Evolutionary conservation across 2,329 filamentous ascomycete species (phyloP).

Genomic region (Arthrobotrys pseudoclavata): DNA sequence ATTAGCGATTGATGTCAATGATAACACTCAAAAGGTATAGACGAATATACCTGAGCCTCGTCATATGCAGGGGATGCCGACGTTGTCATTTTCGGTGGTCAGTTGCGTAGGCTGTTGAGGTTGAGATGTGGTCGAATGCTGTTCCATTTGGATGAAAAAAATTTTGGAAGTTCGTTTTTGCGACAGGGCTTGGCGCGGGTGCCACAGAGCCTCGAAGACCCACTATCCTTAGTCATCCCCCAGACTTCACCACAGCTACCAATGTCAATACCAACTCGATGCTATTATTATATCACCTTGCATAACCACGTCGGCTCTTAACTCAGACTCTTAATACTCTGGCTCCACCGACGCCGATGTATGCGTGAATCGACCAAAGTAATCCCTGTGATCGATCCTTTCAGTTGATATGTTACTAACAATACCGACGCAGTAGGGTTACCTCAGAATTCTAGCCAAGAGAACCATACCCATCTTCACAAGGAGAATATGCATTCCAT

Average conservation of each 20-base stretch:
- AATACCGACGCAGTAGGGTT: constrained; percentile 16
- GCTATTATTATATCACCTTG: neutral
- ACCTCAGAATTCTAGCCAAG: constrained; percentile 11
- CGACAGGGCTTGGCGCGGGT: constrained; percentile 54
- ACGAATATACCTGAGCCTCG: constrained; percentile 44
- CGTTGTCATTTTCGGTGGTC: constrained; percentile 47
- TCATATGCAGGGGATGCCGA: constrained; percentile 36
- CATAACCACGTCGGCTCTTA: neutral
- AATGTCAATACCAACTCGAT: neutral
- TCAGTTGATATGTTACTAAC: neutral
- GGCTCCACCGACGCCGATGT: neutral
- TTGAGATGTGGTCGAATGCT: constrained; percentile 4
- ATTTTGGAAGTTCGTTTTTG: constrained; percentile 45
- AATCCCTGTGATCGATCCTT: neutral
- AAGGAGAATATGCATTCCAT: constrained; percentile 13
- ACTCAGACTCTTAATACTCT: neutral
- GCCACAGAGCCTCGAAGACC: neutral
- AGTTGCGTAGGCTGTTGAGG: constrained; percentile 1
- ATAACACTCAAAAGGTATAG: neutral
- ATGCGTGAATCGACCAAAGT: too few relatives aligned
- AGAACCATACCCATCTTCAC: neutral
- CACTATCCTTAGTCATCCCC: neutral
- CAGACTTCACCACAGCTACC: neutral
- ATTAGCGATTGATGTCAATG: constrained; percentile 34
- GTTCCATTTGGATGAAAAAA: constrained; percentile 27